Percentiles rank a stretch among this genome's conserved stretches.
Conservation (phyloP, 2,329 filamentous ascomycete genomes). For the Erysiphe pulchra region DNA sequence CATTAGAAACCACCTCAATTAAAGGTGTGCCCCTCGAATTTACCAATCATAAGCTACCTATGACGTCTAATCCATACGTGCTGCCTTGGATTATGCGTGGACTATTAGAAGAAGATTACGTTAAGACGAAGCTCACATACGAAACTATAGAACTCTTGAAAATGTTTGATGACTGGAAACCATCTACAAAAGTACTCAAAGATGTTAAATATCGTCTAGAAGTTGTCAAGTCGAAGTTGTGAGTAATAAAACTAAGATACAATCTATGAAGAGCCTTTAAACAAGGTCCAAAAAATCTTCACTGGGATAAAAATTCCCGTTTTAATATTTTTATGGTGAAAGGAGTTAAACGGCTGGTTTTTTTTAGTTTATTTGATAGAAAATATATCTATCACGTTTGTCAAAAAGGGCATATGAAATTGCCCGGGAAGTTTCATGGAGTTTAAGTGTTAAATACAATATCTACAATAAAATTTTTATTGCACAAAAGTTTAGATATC, state of each 20-base stretch:
- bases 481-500: too few relatives aligned
- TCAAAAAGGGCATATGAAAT: too few relatives aligned
- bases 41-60: constrained; percentile 22
- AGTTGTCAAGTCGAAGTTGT: constrained; percentile 63
- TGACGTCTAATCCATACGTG: constrained; percentile 55
- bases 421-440: too few relatives aligned
- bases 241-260: neutral
- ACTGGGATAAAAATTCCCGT: too few relatives aligned
- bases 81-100: constrained; percentile 92
- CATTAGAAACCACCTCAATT: constrained; percentile 42
- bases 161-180: constrained; percentile 87
- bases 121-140: constrained; percentile 50
- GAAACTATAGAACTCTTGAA: constrained; percentile 60
- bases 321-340: too few relatives aligned
- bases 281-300: too few relatives aligned
- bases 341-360: too few relatives aligned
- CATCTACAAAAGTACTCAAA: constrained; percentile 67
- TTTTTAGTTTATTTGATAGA: too few relatives aligned
- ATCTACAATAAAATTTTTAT: too few relatives aligned
- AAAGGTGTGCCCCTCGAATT: constrained; percentile 23
- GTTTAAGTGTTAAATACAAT: too few relatives aligned
- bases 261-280: too few relatives aligned
- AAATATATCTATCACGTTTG: too few relatives aligned
- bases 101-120: constrained; percentile 71
- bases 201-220: constrained; percentile 91